Evolutionary conservation across 306 rosid genomes (phyloP), one percentile per base, ranked within the genome.

Genomic region (Vigna trinervia): DNA sequence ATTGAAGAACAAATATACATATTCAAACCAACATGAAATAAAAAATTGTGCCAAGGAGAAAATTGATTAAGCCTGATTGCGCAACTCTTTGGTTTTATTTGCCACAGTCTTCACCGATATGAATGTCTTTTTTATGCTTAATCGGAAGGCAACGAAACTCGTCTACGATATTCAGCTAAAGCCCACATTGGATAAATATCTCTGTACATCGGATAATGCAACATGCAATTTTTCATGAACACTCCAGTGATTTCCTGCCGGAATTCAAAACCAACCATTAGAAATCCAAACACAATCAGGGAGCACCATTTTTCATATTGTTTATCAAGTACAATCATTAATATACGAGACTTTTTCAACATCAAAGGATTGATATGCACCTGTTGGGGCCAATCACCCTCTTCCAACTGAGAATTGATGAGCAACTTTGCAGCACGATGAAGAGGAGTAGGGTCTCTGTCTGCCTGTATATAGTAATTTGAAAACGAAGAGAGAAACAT

Each of bases 361-460:
- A 41, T 12, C 3, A 46, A 30, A 53, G 28, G 70, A 23, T 26
- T 5, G 34, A 38, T 13, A 51, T 15, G 26, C 68, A 87, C 90
- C 85, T 88, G 90, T 19, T 91, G 95, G 1, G 95, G 95, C 84
- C 92, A 89, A 77, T 88, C 93, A 0, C 97, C 93, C 30, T 88
- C 72, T 79, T 86, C 89, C 34, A 85, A 22, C 8, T 92, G 95
- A 30, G 90, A 84, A 73, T 88, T 92, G 56, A 89, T 88, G 15
- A 89, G 10, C 14, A 88, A 38, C 70, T 83, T 89, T 23, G 90
- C 90, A 1, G 93, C 90, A 0, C 84, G 81, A 11, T 89, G 91
- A 52, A 92, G 90, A 66, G 97, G 91, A 28, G 57, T 65, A 3
- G 82, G 84, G 51, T 92, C 89, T 81, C 87, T 85, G 41, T 89